Base-by-base conservation (phyloP, 2,329 filamentous ascomycete genomes). In the Aureobasidium sp. region DNA sequence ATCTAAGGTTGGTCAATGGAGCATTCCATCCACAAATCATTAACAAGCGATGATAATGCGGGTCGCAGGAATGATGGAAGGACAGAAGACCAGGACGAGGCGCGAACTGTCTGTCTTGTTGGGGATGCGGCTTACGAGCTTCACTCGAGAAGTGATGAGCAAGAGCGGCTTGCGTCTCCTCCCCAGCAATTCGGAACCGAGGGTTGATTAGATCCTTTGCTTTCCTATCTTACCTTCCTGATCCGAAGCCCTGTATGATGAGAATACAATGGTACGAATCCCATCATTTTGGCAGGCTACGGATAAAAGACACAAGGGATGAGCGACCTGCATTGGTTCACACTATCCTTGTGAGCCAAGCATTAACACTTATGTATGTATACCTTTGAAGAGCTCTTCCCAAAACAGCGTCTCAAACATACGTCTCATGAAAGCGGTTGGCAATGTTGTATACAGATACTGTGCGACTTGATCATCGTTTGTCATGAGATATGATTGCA, bases 121-220 rank as follows among this genome's bases (percentile, higher is more conserved):
- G 34, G 45, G 44, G 44, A 50, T 50, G 45, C 45, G 45, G 45
- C 45, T 50, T 50, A 50, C 22, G 21, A 21, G 16, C n/a, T 8
- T 48, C 32, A 16, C n/a, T 14, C 6, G 14, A 38, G n/a, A 7
- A 17, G 30, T 29, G 3, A 42, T 7, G 6, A 16, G 16, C 10
- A 21, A n/a, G n/a, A 25, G 25, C 24, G 40, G 29, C 41, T 45
- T 19, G 7, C 14, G 19, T 24, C 11, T 45, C 3, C 14, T 25
- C 12, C 22, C 44, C 44, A 37, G 11, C n/a, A 24, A 8, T 11
- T 16, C 22, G 44, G 30, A 48, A 48, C 44, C 44, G 44, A 48
- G 30, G 21, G 22, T 27, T 29, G 44, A 45, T 45, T 37, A 37
- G 44, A 48, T 48, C 30, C 30, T 37, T 25, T 7, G 16, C 41